These are phyloP conservation scores for Phyllosticta paracitricarpa DNA, from an alignment of 2,329 filamentous ascomycete species.

Conservation along the genomic window DNA sequence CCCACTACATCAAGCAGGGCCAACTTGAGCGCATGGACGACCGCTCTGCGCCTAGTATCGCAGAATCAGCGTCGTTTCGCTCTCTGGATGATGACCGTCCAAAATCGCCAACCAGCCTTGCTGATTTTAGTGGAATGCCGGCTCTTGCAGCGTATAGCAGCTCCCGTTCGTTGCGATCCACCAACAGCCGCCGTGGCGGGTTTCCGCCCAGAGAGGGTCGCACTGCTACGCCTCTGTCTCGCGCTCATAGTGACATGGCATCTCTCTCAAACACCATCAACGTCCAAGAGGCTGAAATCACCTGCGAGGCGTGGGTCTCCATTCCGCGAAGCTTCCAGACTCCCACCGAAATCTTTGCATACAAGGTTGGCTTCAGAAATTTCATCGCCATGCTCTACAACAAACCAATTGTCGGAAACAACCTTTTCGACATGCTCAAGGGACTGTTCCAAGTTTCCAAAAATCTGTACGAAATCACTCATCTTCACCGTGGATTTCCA, in stretches of 20 bases:
- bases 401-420: slow-evolving; percentile 54
- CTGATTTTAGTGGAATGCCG: background rate
- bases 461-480: slow-evolving; percentile 36
- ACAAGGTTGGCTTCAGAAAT: slow-evolving; percentile 59
- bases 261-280: slow-evolving; percentile 6
- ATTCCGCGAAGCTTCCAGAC: slow-evolving; percentile 40
- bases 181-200: background rate
- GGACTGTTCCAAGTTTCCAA: slow-evolving; percentile 54
- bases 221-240: slow-evolving; percentile 4
- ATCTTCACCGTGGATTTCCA: background rate
- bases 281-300: slow-evolving; percentile 15
- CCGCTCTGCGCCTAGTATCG: slow-evolving; percentile 3
- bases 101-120: background rate
- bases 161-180: background rate
- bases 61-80: background rate
- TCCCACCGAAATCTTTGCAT: slow-evolving; percentile 41
- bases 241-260: slow-evolving; percentile 9
- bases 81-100: background rate
- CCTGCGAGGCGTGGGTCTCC: slow-evolving; percentile 51
- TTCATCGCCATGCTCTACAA: slow-evolving; percentile 57
- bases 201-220: background rate
- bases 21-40: slow-evolving; percentile 24
- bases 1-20: slow-evolving; percentile 26
- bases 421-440: slow-evolving; percentile 51
- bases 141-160: background rate